Conservation (phyloP, 805 yeast genomes). For the Candida ulmi region DNA sequence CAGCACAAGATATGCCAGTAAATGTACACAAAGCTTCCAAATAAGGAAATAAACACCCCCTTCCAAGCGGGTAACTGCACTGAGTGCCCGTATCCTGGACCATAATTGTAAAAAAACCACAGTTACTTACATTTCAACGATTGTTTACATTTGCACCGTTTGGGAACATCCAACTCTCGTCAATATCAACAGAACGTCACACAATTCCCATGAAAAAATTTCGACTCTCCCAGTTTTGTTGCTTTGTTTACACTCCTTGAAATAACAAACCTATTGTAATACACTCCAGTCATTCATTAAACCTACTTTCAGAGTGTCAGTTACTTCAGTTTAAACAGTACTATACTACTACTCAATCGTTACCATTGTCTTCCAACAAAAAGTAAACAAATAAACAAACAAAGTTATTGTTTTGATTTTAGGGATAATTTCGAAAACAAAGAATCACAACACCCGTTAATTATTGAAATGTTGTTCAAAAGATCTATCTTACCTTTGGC, state of each 20-base stretch:
- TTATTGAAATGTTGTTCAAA: constrained; percentile 18
- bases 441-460: too few relatives aligned
- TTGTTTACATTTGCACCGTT: neutral
- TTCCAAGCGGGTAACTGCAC: neutral
- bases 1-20: neutral
- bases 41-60: neutral
- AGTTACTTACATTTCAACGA: too few relatives aligned
- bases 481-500: constrained; percentile 18
- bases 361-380: too few relatives aligned
- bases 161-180: neutral
- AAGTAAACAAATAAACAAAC: neutral
- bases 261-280: neutral
- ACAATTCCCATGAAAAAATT: neutral
- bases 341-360: too few relatives aligned
- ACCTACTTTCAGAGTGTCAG: constrained; percentile 20
- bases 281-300: constrained; percentile 28
- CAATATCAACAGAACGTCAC: too few relatives aligned
- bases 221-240: neutral
- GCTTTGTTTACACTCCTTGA: neutral
- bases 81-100: too few relatives aligned
- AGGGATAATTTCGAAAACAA: too few relatives aligned
- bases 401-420: neutral
- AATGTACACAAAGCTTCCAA: neutral
- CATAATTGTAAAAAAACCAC: too few relatives aligned
- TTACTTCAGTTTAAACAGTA: too few relatives aligned